These are phyloP conservation scores for Fraxinus greggii DNA, from an alignment of 305 asterid genomes.

Conservation along the genomic window DNA sequence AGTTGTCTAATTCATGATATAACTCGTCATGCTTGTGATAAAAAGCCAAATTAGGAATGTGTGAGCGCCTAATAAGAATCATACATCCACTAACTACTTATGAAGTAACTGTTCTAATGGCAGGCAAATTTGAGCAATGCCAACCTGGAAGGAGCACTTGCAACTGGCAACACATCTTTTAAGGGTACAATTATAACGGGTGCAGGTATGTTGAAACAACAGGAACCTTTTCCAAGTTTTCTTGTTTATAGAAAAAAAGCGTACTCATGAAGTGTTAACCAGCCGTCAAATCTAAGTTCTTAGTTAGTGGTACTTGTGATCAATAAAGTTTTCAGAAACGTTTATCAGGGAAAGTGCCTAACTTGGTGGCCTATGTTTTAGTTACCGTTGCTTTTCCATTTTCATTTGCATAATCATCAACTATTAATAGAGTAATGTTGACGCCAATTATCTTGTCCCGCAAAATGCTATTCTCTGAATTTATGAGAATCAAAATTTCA, in stretches of 20 bases:
- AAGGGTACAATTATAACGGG: slow-evolving; percentile 75
- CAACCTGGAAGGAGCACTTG: slow-evolving; percentile 88
- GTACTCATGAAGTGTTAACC: not conserved
- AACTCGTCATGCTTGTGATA: not conserved
- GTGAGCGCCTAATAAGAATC: not conserved
- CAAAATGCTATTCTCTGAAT: not conserved
- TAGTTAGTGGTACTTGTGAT: not conserved
- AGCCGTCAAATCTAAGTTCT: not conserved
- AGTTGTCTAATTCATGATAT: not conserved
- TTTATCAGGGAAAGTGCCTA: not conserved
- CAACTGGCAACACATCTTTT: slow-evolving; percentile 90
- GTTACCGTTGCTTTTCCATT: not conserved
- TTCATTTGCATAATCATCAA: not conserved
- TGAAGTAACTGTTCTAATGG: not conserved
- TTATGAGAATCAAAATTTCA: not conserved
- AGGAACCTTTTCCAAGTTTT: not conserved
- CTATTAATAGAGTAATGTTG: not conserved
- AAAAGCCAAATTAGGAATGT: not conserved
- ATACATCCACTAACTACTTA: not conserved
- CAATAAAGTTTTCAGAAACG: not conserved
- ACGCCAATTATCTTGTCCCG: not conserved
- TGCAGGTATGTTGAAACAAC: slow-evolving; percentile 54
- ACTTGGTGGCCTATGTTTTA: not conserved
- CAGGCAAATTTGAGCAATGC: slow-evolving; percentile 87
- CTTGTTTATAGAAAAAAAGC: not conserved